Conservation (phyloP, 2,329 filamentous ascomycete genomes). For the Paracorniculantispora psalliotae region DNA sequence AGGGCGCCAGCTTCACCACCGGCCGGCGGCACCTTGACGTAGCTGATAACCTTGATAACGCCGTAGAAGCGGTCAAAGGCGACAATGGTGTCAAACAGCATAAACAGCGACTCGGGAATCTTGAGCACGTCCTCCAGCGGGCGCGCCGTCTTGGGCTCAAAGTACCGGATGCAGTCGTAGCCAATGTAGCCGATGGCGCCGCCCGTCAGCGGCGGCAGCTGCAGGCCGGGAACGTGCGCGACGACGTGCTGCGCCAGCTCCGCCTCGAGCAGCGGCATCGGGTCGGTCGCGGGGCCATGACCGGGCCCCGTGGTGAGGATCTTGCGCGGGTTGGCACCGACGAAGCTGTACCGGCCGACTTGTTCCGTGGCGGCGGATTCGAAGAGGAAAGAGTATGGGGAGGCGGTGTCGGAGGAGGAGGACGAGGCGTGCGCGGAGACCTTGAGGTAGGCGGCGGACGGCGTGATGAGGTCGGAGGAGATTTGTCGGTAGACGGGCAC, state of each 20-base stretch:
- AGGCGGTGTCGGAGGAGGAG: conserved; percentile 26
- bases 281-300: conserved; percentile 79
- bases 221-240: conserved; percentile 74
- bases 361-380: conserved; percentile 93
- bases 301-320: conserved; percentile 83
- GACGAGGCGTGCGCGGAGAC: conserved; percentile 63
- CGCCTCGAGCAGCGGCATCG: conserved; percentile 73
- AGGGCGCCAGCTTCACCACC: conserved; percentile 27
- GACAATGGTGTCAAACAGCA: conserved; percentile 92
- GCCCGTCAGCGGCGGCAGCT: conserved; percentile 79
- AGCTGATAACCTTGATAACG: conserved; percentile 58
- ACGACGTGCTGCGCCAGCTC: conserved; percentile 77
- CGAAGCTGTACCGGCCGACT: conserved; percentile 91
- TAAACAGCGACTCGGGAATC: conserved; percentile 92
- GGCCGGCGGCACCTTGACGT: conserved; percentile 57
- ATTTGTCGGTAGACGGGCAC: conserved; percentile 81
- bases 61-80: conserved; percentile 79
- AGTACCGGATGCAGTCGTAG: conserved; percentile 96
- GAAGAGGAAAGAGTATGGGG: conserved; percentile 86
- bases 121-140: conserved; percentile 82
- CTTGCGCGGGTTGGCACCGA: conserved; percentile 76
- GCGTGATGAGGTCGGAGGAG: conserved; percentile 87
- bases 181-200: conserved; percentile 95
- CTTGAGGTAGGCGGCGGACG: conserved; percentile 92
- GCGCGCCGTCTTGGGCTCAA: conserved; percentile 92